Evolutionary conservation across 257 asterid genomes (phyloP), one percentile per base, ranked within the genome.

Genomic region (Forsythia suspensa): DNA sequence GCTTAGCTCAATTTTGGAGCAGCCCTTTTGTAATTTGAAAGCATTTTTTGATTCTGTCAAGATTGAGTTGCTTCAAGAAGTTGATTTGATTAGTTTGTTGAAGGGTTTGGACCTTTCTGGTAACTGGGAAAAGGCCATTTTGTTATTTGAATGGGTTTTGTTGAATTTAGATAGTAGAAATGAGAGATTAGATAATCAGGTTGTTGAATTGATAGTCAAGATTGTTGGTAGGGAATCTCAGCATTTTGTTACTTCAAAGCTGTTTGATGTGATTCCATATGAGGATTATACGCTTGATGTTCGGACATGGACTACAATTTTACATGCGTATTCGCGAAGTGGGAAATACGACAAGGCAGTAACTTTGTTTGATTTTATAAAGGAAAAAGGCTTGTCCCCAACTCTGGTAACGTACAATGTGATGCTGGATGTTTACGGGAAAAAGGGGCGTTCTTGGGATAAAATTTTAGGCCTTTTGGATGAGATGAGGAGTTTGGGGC

Each of bases 351-450:
- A 90, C 0, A 93, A 89, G 87, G 98, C 98, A 0, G 87, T 91
- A 68, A 91, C 87, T 44, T 82, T 95, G 77, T 95, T 90, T 70
- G 87, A 83, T 29, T 88, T 92, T 84, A 84, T 95, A 82, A 92
- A 90, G 82, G 84, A 81, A 20, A 86, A 90, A 74, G 91, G 92
- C 2, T 65, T 90, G 42, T 57, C 72, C 68, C 97, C 92, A 13
- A 87, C 93, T 44, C 76, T 95, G 82, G 98, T 95, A 42, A 93
- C 98, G 65, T 95, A 93, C 87, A 95, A 95, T 80, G 99, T 95
- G 83, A 90, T 95, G 97, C 76, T 95, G 92, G 98, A 91, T 86
- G 98, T 92, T 70, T 93, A 93, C 39, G 97, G 98, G 34, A 95
- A 88, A 78, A 92, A 79, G 84, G 97, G 99, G 36, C 89, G 92